These are phyloP conservation scores for Tetragonia tetragonoides DNA, from an alignment of 148 eudicot species.

Conservation along the genomic window DNA sequence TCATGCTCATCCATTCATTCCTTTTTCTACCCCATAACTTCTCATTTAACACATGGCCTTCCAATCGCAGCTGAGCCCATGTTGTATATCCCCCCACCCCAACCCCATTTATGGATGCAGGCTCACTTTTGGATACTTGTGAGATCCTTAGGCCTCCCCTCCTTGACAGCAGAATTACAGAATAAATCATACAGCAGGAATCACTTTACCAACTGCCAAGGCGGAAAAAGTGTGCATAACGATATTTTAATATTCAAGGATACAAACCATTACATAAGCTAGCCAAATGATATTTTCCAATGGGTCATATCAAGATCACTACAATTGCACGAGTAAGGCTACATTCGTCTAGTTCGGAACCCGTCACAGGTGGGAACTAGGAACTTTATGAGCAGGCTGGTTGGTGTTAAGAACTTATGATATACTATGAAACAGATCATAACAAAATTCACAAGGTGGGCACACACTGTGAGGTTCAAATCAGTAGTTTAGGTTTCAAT, in stretches of 20 bases:
- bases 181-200: background rate
- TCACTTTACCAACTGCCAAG: background rate
- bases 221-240: background rate
- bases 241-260: background rate
- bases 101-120: background rate
- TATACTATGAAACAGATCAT: slow-evolving; percentile 14
- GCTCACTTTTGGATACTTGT: background rate
- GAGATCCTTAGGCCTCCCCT: background rate
- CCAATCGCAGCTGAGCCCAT: background rate
- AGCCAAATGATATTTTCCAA: background rate
- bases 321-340: background rate
- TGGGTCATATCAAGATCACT: background rate
- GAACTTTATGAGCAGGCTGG: background rate
- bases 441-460: slow-evolving; percentile 11
- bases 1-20: background rate
- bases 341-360: background rate
- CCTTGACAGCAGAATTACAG: background rate
- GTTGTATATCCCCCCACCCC: background rate
- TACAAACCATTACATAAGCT: background rate
- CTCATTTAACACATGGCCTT: background rate
- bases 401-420: background rate
- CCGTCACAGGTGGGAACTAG: background rate
- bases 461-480: background rate
- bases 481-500: background rate
- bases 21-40: background rate